Percentiles rank a stretch among this genome's conserved stretches.
Evolutionary conservation across 768 basidiomycete species (phyloP).

Genomic region (Lactarius hengduanensis): DNA sequence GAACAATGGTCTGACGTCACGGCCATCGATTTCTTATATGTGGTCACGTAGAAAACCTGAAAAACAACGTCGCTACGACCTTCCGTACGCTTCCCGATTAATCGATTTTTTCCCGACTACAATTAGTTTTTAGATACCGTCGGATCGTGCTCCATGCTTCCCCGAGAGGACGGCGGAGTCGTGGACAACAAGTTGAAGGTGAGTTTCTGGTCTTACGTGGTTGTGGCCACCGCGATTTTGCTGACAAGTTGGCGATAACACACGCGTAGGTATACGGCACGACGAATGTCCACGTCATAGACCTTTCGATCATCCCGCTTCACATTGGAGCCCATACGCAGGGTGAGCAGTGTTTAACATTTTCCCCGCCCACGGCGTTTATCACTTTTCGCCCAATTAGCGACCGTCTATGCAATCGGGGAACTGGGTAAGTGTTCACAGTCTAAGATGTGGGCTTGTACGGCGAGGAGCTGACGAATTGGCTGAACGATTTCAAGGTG

Average conservation of each 20-base stretch:
- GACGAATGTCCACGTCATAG: slow-evolving; percentile 35
- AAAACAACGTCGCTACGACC: neutral
- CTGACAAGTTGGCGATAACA: neutral
- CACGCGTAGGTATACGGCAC: slow-evolving; percentile 33
- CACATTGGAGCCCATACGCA: slow-evolving; percentile 32
- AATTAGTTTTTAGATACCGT: slow-evolving; percentile 14
- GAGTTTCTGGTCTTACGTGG: neutral
- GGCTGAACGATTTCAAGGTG: slow-evolving; percentile 9
- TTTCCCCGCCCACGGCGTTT: neutral
- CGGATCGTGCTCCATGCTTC: slow-evolving; percentile 27
- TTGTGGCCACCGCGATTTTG: neutral
- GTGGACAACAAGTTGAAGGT: slow-evolving; percentile 27
- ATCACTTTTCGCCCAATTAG: slow-evolving; percentile 7
- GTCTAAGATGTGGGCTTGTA: neutral
- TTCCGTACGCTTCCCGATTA: slow-evolving; percentile 9
- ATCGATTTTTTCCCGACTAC: neutral
- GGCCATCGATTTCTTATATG: neutral
- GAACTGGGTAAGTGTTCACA: slow-evolving; percentile 19
- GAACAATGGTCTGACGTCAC: neutral
- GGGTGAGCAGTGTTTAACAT: slow-evolving; percentile 2
- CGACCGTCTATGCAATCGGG: slow-evolving; percentile 26
- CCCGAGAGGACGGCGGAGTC: slow-evolving; percentile 24
- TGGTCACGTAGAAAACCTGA: slow-evolving; percentile 9
- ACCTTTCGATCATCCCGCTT: slow-evolving; percentile 35
- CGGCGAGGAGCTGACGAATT: neutral